Conservation (phyloP, 805 yeast species). For the Kazachstania martiniae region DNA sequence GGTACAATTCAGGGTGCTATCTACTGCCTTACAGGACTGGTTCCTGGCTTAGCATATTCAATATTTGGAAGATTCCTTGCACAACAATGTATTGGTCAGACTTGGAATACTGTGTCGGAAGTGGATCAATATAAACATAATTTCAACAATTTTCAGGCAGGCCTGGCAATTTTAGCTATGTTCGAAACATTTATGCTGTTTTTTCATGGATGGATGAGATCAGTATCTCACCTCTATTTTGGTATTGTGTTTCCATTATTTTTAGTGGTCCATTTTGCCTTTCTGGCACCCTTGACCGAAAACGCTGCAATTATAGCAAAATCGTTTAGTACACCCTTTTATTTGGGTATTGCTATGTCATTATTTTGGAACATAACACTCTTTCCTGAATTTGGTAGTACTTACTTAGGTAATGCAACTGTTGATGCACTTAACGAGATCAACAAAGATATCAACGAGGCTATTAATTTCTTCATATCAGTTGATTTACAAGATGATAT, state of each 20-base stretch:
- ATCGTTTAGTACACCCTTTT: constrained; percentile 34
- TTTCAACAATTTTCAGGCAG: constrained; percentile 29
- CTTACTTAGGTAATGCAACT: constrained; percentile 36
- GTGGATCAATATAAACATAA: constrained; percentile 20
- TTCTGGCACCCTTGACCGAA: constrained; percentile 28
- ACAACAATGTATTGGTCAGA: constrained; percentile 27
- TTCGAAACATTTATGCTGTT: constrained; percentile 38
- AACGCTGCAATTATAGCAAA: constrained; percentile 27
- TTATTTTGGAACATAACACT: constrained; percentile 33
- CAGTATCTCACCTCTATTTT: constrained; percentile 36
- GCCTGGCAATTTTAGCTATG: constrained; percentile 34
- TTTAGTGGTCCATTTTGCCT: constrained; percentile 40
- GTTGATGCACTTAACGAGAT: constrained; percentile 31
- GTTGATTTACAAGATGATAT: constrained; percentile 9
- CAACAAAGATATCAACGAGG: constrained; percentile 30
- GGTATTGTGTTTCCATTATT: constrained; percentile 39
- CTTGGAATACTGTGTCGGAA: constrained; percentile 24
- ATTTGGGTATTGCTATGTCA: constrained; percentile 35
- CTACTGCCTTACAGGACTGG: constrained; percentile 32
- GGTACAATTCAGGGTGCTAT: constrained; percentile 35
- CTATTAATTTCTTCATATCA: constrained; percentile 32
- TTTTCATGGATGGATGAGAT: constrained; percentile 40
- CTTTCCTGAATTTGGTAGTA: constrained; percentile 44
- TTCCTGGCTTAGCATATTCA: constrained; percentile 34
- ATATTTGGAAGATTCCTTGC: constrained; percentile 34